Percentiles rank a stretch among this genome's conserved stretches.
Evolutionary conservation across 495 filamentous ascomycete genomes (phyloP).

Genomic region (Margaritispora aquatica): DNA sequence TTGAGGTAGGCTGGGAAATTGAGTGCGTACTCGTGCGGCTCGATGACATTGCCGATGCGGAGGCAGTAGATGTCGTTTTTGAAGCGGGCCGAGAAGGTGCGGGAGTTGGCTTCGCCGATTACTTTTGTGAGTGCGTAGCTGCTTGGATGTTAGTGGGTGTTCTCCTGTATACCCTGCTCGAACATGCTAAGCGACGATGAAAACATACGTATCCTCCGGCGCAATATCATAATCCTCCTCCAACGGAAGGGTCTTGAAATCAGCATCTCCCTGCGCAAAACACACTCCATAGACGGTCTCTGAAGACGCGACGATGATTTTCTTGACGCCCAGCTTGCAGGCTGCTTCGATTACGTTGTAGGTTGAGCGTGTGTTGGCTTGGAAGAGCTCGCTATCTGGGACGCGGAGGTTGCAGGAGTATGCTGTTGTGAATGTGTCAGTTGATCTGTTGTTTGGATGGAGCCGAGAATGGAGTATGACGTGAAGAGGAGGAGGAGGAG

Average conservation of each 20-base stretch:
- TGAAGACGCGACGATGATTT: constrained; percentile 49
- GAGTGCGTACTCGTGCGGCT: constrained; percentile 50
- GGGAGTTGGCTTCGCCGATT: constrained; percentile 46
- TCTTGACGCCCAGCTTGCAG: constrained; percentile 51
- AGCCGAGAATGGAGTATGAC: too few species aligned
- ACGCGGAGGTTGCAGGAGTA: constrained; percentile 49
- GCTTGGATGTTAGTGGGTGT: constrained; percentile 47
- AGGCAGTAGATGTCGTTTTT: constrained; percentile 34
- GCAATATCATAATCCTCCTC: constrained; percentile 54
- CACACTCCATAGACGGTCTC: constrained; percentile 55
- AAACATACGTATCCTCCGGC: constrained; percentile 48
- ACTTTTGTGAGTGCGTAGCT: constrained; percentile 54
- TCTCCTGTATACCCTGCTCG: constrained; percentile 44
- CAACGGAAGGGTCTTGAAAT: constrained; percentile 44
- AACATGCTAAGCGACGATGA: constrained; percentile 40
- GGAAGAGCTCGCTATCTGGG: constrained; percentile 54
- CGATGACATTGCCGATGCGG: constrained; percentile 52
- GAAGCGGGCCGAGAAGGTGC: constrained; percentile 49
- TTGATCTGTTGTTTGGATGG: too few species aligned
- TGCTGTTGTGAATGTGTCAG: too few species aligned
- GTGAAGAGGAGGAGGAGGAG: too few species aligned
- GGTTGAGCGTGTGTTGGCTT: constrained; percentile 42
- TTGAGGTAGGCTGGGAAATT: constrained; percentile 43
- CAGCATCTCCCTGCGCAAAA: constrained; percentile 49
- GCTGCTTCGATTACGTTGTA: constrained; percentile 60